Base-by-base conservation (phyloP, 2,329 filamentous ascomycete species). In the Dichotomopilus funicola region DNA sequence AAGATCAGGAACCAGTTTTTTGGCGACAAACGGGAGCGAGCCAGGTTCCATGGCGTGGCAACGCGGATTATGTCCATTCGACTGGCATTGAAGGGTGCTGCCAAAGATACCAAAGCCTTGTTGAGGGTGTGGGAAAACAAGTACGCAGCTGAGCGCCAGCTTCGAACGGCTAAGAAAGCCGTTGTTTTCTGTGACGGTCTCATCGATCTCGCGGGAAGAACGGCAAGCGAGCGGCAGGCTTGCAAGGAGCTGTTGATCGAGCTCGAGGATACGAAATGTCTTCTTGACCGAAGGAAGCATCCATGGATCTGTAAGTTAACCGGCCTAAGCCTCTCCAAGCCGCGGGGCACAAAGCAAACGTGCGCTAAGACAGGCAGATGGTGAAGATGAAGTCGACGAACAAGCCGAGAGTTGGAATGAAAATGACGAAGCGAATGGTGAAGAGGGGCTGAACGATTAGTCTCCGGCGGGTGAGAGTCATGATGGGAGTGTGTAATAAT, bases 241-340 rank as follows among this genome's bases (percentile, higher is more conserved):
- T 59, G 60, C 52, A 45, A 49, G 35, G 49, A 59, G 12, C 40
- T 62, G 27, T 51, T 63, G 13, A 3, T 41, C 2, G 61, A 61
- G 43, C 55, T 62, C 2, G 43, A 57, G 27, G 58, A 62, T 9
- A 35, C 47, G 2, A 55, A 31, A 40, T 46, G 42, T 11, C 33
- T 62, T 11, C 49, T 60, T 27, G 36, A 49, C 44, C 42, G 33
- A 5, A 57, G 50, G 47, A 58, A 43, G 46, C 51, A 61, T n/a
- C 44, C 53, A 12, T 63, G 61, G 58, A 59, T 61, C 33, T 55
- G 60, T 59, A 49, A 53, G 61, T 48, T 36, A 5, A 12, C 10
- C 11, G n/a, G 10, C n/a, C 38, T 7, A 42, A 34, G 5, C n/a
- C n/a, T 4, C 3, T 9, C 33, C 11, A 11, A 12, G 35, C 7